These are phyloP conservation scores for Trichosporon faecale DNA, from an alignment of 1,284 basidiomycete species.

Conservation along the genomic window DNA sequence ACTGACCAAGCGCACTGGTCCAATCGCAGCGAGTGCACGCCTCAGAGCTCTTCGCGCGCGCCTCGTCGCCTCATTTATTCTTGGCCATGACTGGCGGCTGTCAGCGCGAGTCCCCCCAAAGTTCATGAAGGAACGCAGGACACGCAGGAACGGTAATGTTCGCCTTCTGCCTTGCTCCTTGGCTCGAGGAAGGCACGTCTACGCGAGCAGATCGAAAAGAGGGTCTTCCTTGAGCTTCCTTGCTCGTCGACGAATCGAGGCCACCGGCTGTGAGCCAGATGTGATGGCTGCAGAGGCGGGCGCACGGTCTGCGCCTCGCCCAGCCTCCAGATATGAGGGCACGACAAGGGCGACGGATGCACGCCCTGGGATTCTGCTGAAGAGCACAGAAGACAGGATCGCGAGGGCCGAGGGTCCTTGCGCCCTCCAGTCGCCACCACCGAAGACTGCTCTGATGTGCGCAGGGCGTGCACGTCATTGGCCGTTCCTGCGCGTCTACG, in stretches of 20 bases:
- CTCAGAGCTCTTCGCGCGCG: neutral
- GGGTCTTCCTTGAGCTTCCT: neutral
- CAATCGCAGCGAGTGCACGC: neutral
- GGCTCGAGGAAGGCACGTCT: neutral
- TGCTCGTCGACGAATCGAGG: neutral
- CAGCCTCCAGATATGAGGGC: neutral
- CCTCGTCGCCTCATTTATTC: neutral
- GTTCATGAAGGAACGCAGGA: neutral
- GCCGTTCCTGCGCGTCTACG: neutral
- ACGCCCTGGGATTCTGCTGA: neutral
- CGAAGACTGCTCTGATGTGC: neutral
- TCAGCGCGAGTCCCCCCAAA: neutral
- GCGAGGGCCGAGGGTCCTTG: neutral
- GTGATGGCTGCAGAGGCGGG: neutral
- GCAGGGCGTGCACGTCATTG: conserved; percentile 1
- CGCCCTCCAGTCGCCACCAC: neutral
- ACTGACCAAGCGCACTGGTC: neutral
- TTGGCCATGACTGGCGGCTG: neutral
- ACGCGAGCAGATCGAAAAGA: neutral
- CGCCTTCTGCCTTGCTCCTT: neutral
- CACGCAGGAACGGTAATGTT: neutral
- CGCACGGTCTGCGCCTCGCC: neutral
- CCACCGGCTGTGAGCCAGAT: neutral
- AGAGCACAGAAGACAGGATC: neutral
- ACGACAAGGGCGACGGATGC: neutral